Conservation (phyloP, 306 rosid genomes). For the Dalbergia cultrata region DNA sequence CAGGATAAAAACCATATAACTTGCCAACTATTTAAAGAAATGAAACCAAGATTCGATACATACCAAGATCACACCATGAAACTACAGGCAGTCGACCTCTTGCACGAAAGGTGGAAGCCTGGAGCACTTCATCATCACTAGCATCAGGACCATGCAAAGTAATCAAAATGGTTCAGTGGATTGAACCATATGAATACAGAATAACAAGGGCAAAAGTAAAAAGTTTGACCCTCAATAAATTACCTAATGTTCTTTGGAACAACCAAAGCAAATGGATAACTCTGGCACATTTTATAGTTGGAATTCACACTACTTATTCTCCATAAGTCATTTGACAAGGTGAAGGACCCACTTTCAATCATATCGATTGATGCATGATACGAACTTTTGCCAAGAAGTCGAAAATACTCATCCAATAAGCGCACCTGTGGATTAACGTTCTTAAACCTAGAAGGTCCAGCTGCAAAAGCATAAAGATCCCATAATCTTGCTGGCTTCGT, state of each 20-base stretch:
- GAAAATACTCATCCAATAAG: slow-evolving; percentile 85
- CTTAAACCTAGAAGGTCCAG: slow-evolving; percentile 77
- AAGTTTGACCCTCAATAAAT: slow-evolving; percentile 47
- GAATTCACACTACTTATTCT: slow-evolving; percentile 87
- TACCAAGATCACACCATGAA: slow-evolving; percentile 96
- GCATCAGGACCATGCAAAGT: slow-evolving; percentile 48
- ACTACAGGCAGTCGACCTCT: slow-evolving; percentile 91
- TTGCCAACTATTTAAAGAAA: slow-evolving; percentile 26
- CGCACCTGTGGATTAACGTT: slow-evolving; percentile 82
- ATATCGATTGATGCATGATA: slow-evolving; percentile 62
- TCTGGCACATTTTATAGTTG: slow-evolving; percentile 78
- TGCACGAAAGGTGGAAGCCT: slow-evolving; percentile 89
- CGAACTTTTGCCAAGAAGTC: slow-evolving; percentile 84
- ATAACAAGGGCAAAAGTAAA: slow-evolving; percentile 34
- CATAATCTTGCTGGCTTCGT: slow-evolving; percentile 72
- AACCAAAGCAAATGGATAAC: slow-evolving; percentile 93
- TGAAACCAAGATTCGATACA: slow-evolving; percentile 29
- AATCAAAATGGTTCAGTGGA: slow-evolving; percentile 38
- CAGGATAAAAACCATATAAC: slow-evolving; percentile 35
- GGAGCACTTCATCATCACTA: slow-evolving; percentile 92
- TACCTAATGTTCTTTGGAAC: slow-evolving; percentile 83
- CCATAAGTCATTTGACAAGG: slow-evolving; percentile 83
- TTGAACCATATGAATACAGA: slow-evolving; percentile 40
- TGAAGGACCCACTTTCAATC: slow-evolving; percentile 83
- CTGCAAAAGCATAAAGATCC: slow-evolving; percentile 88